Conservation (phyloP, 352 stramenopile genomes). For the Phytophthora crassamura region DNA sequence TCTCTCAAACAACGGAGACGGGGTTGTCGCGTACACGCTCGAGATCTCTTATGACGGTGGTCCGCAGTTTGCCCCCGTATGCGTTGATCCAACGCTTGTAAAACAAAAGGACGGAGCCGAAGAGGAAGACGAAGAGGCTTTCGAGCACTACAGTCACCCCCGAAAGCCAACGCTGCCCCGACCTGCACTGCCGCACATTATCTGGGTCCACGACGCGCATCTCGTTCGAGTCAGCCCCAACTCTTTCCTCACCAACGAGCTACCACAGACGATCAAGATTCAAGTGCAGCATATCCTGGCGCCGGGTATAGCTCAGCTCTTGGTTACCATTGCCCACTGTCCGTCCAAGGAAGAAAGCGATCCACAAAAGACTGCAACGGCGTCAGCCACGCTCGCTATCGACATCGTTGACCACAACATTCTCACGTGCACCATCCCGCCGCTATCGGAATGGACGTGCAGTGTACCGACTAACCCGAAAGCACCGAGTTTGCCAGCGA, state of each 20-base stretch:
- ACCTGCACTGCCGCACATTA: conserved; percentile 28
- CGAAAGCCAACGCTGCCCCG: conserved; percentile 6
- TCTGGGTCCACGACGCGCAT: conserved; percentile 55
- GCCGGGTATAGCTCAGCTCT: conserved; percentile 19
- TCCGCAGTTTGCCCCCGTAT: conserved; percentile 48
- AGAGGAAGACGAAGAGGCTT: conserved; percentile 10
- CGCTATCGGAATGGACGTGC: conserved; percentile 48
- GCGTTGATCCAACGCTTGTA: conserved; percentile 23
- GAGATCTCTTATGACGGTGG: conserved; percentile 72
- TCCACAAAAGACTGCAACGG: conserved; percentile 12
- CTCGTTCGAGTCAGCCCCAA: conserved; percentile 56
- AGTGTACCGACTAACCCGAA: conserved; percentile 8
- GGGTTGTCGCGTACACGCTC: conserved; percentile 44
- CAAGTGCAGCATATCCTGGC: conserved; percentile 43
- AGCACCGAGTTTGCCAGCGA: conserved; percentile 6
- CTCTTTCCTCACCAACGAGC: conserved; percentile 48
- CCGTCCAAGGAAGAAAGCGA: conserved; percentile 1
- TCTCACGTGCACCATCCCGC: conserved; percentile 49
- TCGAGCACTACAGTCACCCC: conserved; percentile 6
- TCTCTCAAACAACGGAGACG: conserved; percentile 21
- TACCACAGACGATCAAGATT: conserved; percentile 51
- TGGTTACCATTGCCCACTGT: conserved; percentile 23
- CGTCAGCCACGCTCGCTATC: conserved; percentile 34
- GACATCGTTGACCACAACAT: conserved; percentile 28
- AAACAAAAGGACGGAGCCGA: conserved; percentile 9